These are phyloP conservation scores for Annona cherimola DNA, from an alignment of 164 flowering plant genomes.

Conservation along the genomic window DNA sequence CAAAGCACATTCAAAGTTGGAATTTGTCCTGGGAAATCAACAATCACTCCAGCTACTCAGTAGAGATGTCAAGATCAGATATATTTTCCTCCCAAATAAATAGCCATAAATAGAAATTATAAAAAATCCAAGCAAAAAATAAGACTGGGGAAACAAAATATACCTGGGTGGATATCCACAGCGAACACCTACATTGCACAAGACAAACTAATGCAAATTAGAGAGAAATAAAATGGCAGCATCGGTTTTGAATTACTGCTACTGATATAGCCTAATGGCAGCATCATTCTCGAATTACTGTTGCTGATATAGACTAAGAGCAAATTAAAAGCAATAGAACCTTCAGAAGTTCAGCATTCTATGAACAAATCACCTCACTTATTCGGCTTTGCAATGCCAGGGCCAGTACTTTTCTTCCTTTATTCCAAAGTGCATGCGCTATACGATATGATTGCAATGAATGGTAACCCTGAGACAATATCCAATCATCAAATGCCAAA, in stretches of 20 bases:
- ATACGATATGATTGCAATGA: conserved; percentile 74
- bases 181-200: conserved; percentile 58
- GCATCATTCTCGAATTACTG: too few species aligned
- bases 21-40: not conserved
- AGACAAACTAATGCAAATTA: not conserved
- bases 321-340: not conserved
- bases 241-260: too few species aligned
- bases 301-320: too few species aligned
- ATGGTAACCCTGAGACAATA: conserved; percentile 57
- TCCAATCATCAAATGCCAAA: too few species aligned
- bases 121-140: not conserved
- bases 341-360: not conserved
- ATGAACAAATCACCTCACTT: conserved; percentile 56
- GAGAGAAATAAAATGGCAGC: too few species aligned
- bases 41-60: not conserved
- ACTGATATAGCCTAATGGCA: too few species aligned
- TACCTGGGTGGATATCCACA: conserved; percentile 92
- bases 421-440: conserved; percentile 74
- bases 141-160: not conserved
- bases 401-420: conserved; percentile 74
- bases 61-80: not conserved
- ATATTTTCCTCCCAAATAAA: not conserved
- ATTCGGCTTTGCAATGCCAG: conserved; percentile 76
- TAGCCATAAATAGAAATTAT: not conserved
- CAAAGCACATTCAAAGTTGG: not conserved